Evolutionary conservation across 106 monocot genomes (phyloP), one percentile per base, ranked within the genome.

Genomic region (Dendrobium huoshanense): DNA sequence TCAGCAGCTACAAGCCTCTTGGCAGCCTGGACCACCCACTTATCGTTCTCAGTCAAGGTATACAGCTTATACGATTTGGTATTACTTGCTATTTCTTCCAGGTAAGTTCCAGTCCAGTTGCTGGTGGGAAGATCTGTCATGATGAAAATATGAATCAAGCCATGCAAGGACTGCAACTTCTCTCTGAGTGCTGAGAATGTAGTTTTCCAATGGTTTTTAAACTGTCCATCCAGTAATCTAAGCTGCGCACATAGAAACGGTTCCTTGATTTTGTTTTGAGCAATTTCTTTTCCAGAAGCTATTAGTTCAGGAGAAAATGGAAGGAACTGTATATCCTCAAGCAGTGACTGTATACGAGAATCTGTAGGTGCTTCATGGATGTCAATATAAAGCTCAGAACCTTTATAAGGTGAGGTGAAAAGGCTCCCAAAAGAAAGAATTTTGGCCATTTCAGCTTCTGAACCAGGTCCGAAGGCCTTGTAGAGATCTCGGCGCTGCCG

Each of bases 201-300:
- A 72, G 81, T 8, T 75, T 88, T 90, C 95, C 95, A 91, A 43
- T 99, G 95, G 82, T 99, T 95, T 80, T 95, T 99, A 65, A 99
- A 99, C 70, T 99, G 95, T 25, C 99, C 99, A 84, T 99, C 99
- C 42, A 99, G 84, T 70, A 99, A 82, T 68, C 99, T 87, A 41
- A 99, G 86, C 77, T 99, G 99, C 4, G 93, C 99, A 85, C 95
- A 99, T 9, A 99, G 80, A 85, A 89, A 99, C 11, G 95, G 91
- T 41, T 79, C 84, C 79, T 86, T 88, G 72, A 99, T 95, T 10
- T 64, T 86, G 51, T 83, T 88, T 40, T 41, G 18, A 22, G 87
- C 87, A 78, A 88, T 88, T 24, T 91, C 77, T 86, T 84, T 93
- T 64, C 95, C 95, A 19, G 95, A 85, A 81, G 22, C 67, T 45